Evolutionary conservation across 2,329 filamentous ascomycete genomes (phyloP).

Genomic region (Trichoderma asperellum): DNA sequence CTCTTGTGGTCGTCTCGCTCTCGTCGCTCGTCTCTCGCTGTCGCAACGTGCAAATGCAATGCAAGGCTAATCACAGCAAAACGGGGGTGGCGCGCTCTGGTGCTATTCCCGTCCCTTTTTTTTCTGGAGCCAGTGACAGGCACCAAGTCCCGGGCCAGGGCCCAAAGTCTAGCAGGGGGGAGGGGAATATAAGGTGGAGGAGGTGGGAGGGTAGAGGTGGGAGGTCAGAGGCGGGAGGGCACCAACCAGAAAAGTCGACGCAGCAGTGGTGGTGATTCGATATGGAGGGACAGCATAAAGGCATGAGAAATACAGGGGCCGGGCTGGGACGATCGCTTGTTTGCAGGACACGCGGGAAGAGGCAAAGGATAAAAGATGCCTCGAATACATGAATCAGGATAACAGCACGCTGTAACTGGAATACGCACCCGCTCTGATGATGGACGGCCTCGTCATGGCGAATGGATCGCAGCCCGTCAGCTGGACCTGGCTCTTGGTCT

Average conservation of each 20-base stretch:
- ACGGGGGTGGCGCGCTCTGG: constrained; percentile 24
- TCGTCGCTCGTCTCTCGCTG: background rate
- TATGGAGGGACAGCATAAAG: background rate
- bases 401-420: no score
- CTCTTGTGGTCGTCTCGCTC: background rate
- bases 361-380: background rate
- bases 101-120: constrained; percentile 14
- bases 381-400: background rate
- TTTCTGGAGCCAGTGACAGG: constrained; percentile 24
- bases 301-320: background rate
- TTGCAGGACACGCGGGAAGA: background rate
- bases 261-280: background rate
- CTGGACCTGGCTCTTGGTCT: background rate
- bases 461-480: constrained; percentile 24
- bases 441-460: constrained; percentile 63
- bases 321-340: background rate
- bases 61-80: constrained; percentile 18
- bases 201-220: no score
- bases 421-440: constrained; percentile 64
- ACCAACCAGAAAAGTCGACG: background rate
- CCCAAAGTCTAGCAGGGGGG: background rate
- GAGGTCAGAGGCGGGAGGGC: background rate
- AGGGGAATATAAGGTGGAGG: background rate
- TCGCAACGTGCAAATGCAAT: background rate
- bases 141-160: constrained; percentile 5